A percentile compares a stretch with the other conserved stretches of the same genome.
Evolutionary conservation across 257 asterid genomes (phyloP).

Genomic region (Solanum peruvianum): DNA sequence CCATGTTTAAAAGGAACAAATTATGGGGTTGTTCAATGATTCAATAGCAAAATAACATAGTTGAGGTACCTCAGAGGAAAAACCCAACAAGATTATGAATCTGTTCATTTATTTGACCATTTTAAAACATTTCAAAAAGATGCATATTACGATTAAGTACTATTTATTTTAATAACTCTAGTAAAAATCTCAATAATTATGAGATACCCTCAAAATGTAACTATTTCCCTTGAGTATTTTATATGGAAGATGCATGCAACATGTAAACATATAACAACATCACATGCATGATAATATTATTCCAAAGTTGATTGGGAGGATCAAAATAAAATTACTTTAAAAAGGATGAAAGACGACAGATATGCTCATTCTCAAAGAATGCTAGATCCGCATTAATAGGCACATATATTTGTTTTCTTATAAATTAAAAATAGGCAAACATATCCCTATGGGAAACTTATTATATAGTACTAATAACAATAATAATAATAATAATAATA

Average conservation of each 20-base stretch:
- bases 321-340: neutral
- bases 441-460: slow-evolving; percentile 28
- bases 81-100: too few relatives aligned
- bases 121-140: too few relatives aligned
- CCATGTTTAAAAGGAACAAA: too few relatives aligned
- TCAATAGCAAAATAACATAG: too few relatives aligned
- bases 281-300: neutral
- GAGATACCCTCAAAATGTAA: neutral
- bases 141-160: neutral
- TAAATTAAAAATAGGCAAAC: slow-evolving; percentile 27
- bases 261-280: neutral
- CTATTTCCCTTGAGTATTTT: neutral
- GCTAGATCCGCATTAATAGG: slow-evolving; percentile 81
- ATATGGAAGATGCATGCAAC: neutral
- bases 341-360: slow-evolving; percentile 50
- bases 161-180: neutral
- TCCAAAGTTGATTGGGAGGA: neutral
- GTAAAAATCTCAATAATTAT: neutral
- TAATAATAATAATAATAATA: neutral
- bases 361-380: slow-evolving; percentile 70
- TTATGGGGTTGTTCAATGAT: too few relatives aligned
- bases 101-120: too few relatives aligned
- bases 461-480: neutral
- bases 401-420: slow-evolving; percentile 9
- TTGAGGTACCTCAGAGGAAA: too few relatives aligned